Evolutionary conservation across 2,329 filamentous ascomycete genomes (phyloP).

Genomic region (Lecanoromycetidae sp.): DNA sequence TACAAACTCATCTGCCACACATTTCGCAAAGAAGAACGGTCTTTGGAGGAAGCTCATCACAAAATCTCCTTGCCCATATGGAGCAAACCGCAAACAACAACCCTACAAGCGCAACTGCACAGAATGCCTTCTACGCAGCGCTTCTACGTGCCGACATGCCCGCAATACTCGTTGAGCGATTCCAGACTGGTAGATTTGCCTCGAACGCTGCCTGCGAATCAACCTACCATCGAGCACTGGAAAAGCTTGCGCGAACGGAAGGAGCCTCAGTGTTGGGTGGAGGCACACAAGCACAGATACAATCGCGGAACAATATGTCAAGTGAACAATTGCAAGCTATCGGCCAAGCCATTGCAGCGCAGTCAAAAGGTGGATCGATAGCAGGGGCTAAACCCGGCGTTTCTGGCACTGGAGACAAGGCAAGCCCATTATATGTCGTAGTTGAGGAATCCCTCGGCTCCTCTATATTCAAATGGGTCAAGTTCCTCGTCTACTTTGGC

Average conservation of each 20-base stretch:
- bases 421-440: slow-evolving; percentile 84
- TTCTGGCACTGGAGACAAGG: slow-evolving; percentile 57
- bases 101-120: slow-evolving; percentile 70
- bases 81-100: slow-evolving; percentile 92
- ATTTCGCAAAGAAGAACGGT: slow-evolving; percentile 18
- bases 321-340: slow-evolving; percentile 61
- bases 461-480: slow-evolving; percentile 80
- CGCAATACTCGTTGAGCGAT: slow-evolving; percentile 79
- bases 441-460: slow-evolving; percentile 79
- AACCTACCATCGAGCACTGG: slow-evolving; percentile 65
- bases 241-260: slow-evolving; percentile 37
- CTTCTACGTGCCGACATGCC: slow-evolving; percentile 87
- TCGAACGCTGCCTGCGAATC: slow-evolving; percentile 65
- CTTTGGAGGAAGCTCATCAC: slow-evolving; percentile 23
- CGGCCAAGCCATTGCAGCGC: slow-evolving; percentile 68
- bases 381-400: slow-evolving; percentile 33
- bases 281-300: slow-evolving; percentile 23
- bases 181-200: slow-evolving; percentile 75
- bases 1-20: slow-evolving; percentile 22
- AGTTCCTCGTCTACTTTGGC: slow-evolving; percentile 68
- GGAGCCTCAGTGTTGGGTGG: slow-evolving; percentile 11
- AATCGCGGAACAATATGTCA: slow-evolving; percentile 34
- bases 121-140: slow-evolving; percentile 88
- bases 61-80: slow-evolving; percentile 62
- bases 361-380: slow-evolving; percentile 54